phyloP scores from a whole-genome alignment of 78 protist species.

The Polysphondylium violaceum region DNA sequence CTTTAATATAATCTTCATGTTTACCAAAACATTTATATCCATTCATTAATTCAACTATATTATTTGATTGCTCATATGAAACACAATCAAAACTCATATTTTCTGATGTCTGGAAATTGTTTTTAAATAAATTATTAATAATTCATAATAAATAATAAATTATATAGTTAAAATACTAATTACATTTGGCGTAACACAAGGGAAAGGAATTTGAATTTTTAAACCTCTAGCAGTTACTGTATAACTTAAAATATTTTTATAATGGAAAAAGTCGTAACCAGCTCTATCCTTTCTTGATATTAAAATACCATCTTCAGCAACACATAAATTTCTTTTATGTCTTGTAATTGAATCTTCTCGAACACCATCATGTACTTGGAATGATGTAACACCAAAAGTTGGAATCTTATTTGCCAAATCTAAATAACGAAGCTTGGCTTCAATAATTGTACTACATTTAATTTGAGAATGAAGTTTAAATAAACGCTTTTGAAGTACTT shows the following conservation, averaged over 20 bases:
- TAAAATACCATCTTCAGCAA: slow-evolving; percentile 52
- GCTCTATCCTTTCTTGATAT: slow-evolving; percentile 59
- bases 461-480: slow-evolving; percentile 54
- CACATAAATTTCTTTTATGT: slow-evolving; percentile 24
- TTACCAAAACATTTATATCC: slow-evolving; percentile 64
- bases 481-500: slow-evolving; percentile 48
- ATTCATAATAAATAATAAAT: not conserved
- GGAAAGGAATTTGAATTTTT: slow-evolving; percentile 41
- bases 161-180: not conserved
- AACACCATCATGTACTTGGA: slow-evolving; percentile 34
- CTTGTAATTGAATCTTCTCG: slow-evolving; percentile 12
- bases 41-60: slow-evolving; percentile 48
- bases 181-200: slow-evolving; percentile 36
- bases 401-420: slow-evolving; percentile 75
- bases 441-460: slow-evolving; percentile 41
- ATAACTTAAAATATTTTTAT: slow-evolving; percentile 10
- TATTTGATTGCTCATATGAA: slow-evolving; percentile 60
- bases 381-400: slow-evolving; percentile 67
- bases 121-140: not conserved
- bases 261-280: slow-evolving; percentile 46
- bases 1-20: slow-evolving; percentile 33
- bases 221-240: slow-evolving; percentile 56
- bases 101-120: slow-evolving; percentile 13
- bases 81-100: slow-evolving; percentile 48
- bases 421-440: slow-evolving; percentile 56